Conservation (phyloP, 768 basidiomycete genomes). For the Boletus pseudopeckii region DNA sequence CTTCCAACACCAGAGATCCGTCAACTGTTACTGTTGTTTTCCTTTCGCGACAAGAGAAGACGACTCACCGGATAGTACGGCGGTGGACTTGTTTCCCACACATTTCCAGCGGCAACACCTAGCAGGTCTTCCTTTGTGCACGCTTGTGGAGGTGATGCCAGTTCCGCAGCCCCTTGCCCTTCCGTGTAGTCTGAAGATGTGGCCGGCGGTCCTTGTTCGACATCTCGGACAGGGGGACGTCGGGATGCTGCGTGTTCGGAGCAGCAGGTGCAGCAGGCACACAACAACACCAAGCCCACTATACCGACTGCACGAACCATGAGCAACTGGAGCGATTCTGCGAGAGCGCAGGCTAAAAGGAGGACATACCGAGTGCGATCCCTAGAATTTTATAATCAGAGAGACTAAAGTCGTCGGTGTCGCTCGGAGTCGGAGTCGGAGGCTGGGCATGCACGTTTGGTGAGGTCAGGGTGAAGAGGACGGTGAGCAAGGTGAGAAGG, state of each 20-base stretch:
- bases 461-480: neutral
- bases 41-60: too few species aligned
- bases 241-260: neutral
- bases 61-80: conserved; percentile 10
- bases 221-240: neutral
- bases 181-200: neutral
- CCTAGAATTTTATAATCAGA: fast-evolving
- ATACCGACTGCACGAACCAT: neutral
- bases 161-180: neutral
- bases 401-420: neutral
- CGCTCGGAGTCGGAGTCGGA: neutral
- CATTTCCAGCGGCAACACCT: neutral
- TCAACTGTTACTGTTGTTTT: too few species aligned
- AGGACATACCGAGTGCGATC: neutral
- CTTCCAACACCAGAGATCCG: neutral
- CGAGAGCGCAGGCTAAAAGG: neutral
- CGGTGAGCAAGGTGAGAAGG: neutral
- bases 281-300: neutral
- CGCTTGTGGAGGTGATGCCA: neutral
- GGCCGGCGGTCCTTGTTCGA: neutral
- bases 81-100: neutral
- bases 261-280: neutral
- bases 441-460: neutral
- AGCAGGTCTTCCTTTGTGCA: neutral
- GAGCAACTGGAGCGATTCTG: neutral